Evolutionary conservation across 139 green algal genomes (phyloP).

Genomic region (Zygnema circumcarinatum): DNA sequence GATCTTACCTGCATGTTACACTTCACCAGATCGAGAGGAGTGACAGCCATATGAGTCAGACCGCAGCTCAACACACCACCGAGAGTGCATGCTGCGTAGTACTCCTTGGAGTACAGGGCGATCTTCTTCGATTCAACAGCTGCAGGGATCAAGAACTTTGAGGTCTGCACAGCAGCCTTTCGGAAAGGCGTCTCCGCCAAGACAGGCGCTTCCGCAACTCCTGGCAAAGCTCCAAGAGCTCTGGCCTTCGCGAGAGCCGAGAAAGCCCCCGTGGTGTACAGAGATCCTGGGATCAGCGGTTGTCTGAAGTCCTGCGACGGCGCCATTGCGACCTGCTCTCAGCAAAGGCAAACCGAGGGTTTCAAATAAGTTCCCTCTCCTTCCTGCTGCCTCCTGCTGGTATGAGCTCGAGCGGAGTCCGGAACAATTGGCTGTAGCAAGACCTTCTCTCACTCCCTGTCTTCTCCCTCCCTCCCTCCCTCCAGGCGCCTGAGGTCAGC

Average conservation of each 20-base stretch:
- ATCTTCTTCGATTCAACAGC: constrained; percentile 62
- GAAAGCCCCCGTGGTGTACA: not conserved
- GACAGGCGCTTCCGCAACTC: not conserved
- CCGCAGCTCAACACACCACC: constrained; percentile 74
- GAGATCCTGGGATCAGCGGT: not conserved
- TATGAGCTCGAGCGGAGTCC: too few relatives aligned
- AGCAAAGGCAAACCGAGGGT: too few relatives aligned
- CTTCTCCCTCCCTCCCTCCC: too few relatives aligned
- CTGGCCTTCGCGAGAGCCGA: not conserved
- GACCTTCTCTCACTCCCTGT: too few relatives aligned
- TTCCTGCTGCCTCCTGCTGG: too few relatives aligned
- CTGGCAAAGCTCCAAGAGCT: not conserved
- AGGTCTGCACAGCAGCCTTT: not conserved
- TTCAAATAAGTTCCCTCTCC: too few relatives aligned
- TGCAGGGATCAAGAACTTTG: constrained; percentile 39
- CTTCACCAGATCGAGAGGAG: constrained; percentile 70
- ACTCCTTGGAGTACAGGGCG: constrained; percentile 77
- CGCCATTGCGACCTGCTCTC: not conserved
- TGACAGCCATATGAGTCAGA: constrained; percentile 69
- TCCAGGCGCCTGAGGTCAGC: too few relatives aligned
- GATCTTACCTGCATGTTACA: constrained; percentile 68
- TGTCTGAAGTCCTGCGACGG: not conserved
- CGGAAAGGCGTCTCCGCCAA: not conserved
- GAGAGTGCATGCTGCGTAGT: constrained; percentile 79
- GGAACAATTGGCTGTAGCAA: too few relatives aligned